A percentile compares a stretch with the other conserved stretches of the same genome.
Conservation (phyloP, 2,329 filamentous ascomycete species). For the Aspergillus felis region DNA sequence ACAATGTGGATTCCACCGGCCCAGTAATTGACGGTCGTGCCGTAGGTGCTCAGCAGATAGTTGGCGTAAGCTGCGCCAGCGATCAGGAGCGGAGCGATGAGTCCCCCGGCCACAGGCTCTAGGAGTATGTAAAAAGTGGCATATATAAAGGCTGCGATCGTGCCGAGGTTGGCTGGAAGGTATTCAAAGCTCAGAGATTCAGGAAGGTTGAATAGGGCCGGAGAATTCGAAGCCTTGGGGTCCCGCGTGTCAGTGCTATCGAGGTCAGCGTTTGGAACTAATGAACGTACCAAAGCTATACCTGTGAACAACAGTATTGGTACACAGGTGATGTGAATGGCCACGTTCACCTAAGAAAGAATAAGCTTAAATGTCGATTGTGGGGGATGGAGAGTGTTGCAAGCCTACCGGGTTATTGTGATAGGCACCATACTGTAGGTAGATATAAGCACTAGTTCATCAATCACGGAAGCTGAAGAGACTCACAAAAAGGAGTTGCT, state of each 20-base stretch:
- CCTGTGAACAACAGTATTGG: constrained; percentile 57
- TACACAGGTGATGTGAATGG: constrained; percentile 62
- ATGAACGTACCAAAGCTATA: constrained; percentile 53
- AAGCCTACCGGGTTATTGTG: constrained; percentile 57
- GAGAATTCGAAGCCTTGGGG: constrained; percentile 56
- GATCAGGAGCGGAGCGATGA: constrained; percentile 72
- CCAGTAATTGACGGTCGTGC: constrained; percentile 57
- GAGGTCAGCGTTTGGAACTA: neutral
- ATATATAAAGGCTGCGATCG: constrained; percentile 59
- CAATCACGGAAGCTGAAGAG: constrained; percentile 10
- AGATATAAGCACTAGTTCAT: constrained; percentile 19
- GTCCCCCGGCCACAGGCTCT: constrained; percentile 83
- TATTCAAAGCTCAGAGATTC: constrained; percentile 52
- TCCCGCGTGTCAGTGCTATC: constrained; percentile 2
- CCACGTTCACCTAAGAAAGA: constrained; percentile 55
- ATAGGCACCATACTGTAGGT: constrained; percentile 60
- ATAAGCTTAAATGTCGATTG: constrained; percentile 17
- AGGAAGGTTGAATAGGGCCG: constrained; percentile 51
- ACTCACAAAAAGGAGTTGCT: constrained; percentile 63
- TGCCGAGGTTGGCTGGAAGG: constrained; percentile 58
- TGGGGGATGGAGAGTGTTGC: constrained; percentile 13
- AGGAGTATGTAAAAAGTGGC: constrained; percentile 81
- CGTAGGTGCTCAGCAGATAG: constrained; percentile 64
- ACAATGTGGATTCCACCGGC: constrained; percentile 67
- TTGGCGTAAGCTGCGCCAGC: constrained; percentile 71